These are phyloP conservation scores for Corynespora cassiicola DNA, from an alignment of 2,329 filamentous ascomycete species.

Conservation along the genomic window DNA sequence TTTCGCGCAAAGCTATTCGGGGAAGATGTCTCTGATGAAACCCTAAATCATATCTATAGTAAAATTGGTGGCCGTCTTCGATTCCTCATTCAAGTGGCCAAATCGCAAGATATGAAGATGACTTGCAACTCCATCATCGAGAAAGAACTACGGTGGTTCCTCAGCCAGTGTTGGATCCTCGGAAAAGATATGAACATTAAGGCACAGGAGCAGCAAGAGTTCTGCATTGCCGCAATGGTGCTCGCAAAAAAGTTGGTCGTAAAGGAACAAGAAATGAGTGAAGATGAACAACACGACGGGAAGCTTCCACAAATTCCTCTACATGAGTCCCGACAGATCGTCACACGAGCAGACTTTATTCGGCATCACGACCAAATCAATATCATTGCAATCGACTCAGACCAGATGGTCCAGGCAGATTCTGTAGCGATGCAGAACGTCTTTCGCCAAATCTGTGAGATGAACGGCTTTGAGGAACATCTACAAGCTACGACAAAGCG, in stretches of 20 bases:
- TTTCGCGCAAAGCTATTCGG: conserved; percentile 77
- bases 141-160: conserved; percentile 74
- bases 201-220: conserved; percentile 95
- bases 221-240: conserved; percentile 87
- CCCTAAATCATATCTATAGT: conserved; percentile 78
- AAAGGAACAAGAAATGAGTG: conserved; percentile 71
- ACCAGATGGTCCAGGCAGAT: conserved; percentile 83
- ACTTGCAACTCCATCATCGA: conserved; percentile 74
- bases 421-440: conserved; percentile 93
- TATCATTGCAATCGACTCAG: conserved; percentile 87
- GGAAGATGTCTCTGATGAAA: conserved; percentile 59
- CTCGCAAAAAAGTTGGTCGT: conserved; percentile 88
- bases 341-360: conserved; percentile 93
- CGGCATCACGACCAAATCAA: conserved; percentile 88
- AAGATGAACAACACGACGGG: conserved; percentile 69
- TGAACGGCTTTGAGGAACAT: conserved; percentile 78
- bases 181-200: conserved; percentile 84
- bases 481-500: conserved; percentile 79
- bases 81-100: conserved; percentile 86
- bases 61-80: conserved; percentile 82
- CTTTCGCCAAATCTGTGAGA: conserved; percentile 77
- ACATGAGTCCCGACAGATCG: conserved; percentile 65
- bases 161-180: conserved; percentile 76
- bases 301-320: conserved; percentile 71
- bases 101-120: conserved; percentile 75